phyloP scores from a whole-genome alignment of 805 yeast species.

The Cyberlindnera mrakii region DNA sequence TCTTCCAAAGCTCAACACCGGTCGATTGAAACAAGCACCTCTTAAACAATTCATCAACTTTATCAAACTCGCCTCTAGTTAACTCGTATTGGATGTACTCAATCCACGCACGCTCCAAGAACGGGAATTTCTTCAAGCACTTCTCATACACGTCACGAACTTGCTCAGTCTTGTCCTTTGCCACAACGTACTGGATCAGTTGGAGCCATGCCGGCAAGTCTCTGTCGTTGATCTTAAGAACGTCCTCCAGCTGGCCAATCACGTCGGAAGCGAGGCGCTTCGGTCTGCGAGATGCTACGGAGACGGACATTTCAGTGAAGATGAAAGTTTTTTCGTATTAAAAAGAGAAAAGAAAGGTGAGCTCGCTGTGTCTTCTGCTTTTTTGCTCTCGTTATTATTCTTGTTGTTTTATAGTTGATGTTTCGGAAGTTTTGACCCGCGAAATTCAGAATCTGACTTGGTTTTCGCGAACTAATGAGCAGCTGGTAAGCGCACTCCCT shows the following conservation, averaged over 20 bases:
- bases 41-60: slow-evolving; percentile 61
- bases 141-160: slow-evolving; percentile 53
- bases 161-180: slow-evolving; percentile 53
- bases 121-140: slow-evolving; percentile 60
- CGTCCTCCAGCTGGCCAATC: slow-evolving; percentile 54
- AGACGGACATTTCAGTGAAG: not conserved
- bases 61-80: slow-evolving; percentile 55
- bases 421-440: too few species aligned
- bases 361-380: too few species aligned
- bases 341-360: too few species aligned
- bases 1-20: slow-evolving; percentile 65
- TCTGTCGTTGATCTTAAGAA: slow-evolving; percentile 43
- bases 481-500: too few species aligned
- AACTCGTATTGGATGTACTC: slow-evolving; percentile 61
- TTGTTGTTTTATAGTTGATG: too few species aligned
- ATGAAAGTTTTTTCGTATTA: not conserved
- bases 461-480: too few species aligned
- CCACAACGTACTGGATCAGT: slow-evolving; percentile 41
- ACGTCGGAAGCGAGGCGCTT: slow-evolving; percentile 34
- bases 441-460: too few species aligned
- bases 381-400: too few species aligned
- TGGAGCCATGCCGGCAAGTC: slow-evolving; percentile 53
- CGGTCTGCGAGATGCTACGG: slow-evolving; percentile 5
- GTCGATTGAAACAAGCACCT: slow-evolving; percentile 56
- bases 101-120: slow-evolving; percentile 69